phyloP scores from a whole-genome alignment of 495 filamentous ascomycete genomes.

The Bacidia rubella region DNA sequence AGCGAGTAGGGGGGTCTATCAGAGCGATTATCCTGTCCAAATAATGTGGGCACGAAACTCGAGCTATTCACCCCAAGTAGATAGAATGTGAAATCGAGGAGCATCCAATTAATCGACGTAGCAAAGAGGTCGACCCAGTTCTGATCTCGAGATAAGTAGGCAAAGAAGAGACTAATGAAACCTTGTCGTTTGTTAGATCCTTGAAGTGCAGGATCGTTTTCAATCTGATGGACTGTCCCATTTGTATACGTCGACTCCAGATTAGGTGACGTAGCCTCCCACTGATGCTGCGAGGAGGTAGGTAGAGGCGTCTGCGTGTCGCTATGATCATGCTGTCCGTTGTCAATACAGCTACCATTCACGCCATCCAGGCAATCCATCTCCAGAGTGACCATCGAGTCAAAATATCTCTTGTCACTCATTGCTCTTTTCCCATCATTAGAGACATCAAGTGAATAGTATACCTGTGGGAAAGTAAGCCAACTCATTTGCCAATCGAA shows the following conservation, averaged over 20 bases:
- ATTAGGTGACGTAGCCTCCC: too few relatives aligned
- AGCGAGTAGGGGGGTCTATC: constrained; percentile 16
- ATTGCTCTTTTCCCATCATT: constrained; percentile 24
- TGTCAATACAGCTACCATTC: neutral
- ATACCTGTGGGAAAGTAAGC: constrained; percentile 21
- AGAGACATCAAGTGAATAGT: constrained; percentile 39
- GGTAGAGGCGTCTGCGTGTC: neutral
- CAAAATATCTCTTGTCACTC: constrained; percentile 15
- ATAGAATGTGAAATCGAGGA: constrained; percentile 45
- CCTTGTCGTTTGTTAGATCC: too few relatives aligned
- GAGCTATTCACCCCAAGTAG: constrained; percentile 37
- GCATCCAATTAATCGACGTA: constrained; percentile 36
- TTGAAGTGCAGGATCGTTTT: too few relatives aligned
- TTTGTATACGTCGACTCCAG: constrained; percentile 32
- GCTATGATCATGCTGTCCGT: neutral
- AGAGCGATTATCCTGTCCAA: constrained; percentile 24
- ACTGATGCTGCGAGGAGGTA: too few relatives aligned
- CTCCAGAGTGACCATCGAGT: constrained; percentile 6
- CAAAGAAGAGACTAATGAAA: neutral
- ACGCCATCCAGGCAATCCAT: neutral
- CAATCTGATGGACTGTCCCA: neutral
- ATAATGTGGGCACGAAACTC: constrained; percentile 18
- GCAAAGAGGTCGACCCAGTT: constrained; percentile 39
- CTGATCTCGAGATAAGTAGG: constrained; percentile 35
- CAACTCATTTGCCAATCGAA: neutral